Base-by-base conservation (phyloP, 352 stramenopile genomes). In the Hyphochytrium catenoides region DNA sequence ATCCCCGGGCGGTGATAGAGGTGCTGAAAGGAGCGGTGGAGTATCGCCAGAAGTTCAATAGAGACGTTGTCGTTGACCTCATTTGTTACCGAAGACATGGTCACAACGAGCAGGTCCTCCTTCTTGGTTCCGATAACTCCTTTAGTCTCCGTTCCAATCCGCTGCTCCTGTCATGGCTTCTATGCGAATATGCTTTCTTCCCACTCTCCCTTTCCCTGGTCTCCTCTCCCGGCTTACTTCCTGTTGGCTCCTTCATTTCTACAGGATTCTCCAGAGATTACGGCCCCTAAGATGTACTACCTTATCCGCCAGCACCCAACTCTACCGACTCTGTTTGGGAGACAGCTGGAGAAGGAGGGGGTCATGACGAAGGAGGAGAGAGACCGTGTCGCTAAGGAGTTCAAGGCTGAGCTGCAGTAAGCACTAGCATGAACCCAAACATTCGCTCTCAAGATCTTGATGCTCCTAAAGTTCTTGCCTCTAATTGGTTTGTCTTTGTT, bases 31-130 rank as follows among this genome's bases (percentile, higher is more conserved):
- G 86, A 45, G 75, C 75, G 6, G 56, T 76, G 17, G 73, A 89
- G 44, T 90, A 70, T 41, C 64, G 74, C 4, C 65, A 85, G 47
- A 68, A 40, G 0, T 99, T 87, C 61, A 71, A 90, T 14, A 84
- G 65, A 17, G 91, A 99, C 65, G 86, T 95, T 30, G 93, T 95
- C 29, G 74, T 99, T 35, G 89, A 99, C 65, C 69, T 98, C 45
- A 72, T 98, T 15, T 96, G 92, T 52, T 99, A 98, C 54, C 82
- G 92, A 37, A 69, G 87, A 22, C 83, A 96, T 51, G 92, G 92
- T 8, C 92, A 99, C 65, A 99, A 98, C 50, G 92, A 99, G 56
- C 55, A 77, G 56, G 39, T 44, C 30, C 7, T 12, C 16, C 4
- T 32, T 1, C 25, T 17, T 38, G 14, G 4, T n/a, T 9, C 15